Base-by-base conservation (phyloP, 176 grass and related monocot genomes). In the Luzula sylvatica region DNA sequence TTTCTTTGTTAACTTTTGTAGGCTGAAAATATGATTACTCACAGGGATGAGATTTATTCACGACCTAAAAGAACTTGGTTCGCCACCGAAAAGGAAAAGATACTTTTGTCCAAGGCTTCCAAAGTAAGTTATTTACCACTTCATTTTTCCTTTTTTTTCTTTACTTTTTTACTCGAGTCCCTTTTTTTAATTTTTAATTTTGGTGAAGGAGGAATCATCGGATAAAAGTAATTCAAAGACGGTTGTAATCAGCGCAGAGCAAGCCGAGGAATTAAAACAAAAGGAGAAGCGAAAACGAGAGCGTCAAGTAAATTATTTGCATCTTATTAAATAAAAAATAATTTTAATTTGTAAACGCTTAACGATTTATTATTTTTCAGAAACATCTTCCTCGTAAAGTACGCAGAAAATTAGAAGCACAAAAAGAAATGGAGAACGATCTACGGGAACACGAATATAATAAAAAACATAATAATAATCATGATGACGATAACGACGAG, bases 21-120 rank as follows among this genome's bases (percentile, higher is more conserved):
- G 89, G 84, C 72, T 32, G 84, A 86, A 82, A 96, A 96, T 72
- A 82, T 96, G 84, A 89, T 96, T 44, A 75, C 75, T 58, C 84
- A 89, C 51, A 89, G 67, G 77, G 84, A 96, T 35, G 81, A 89
- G 47, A 96, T 96, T 64, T 96, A 82, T 63, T 86, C 90, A 15
- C 78, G 84, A 2, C 90, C 90, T 25, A 86, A 89, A 70, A 82
- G 72, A 77, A 96, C 84, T 7, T 96, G 90, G 90, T 86, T 86
- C 85, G 57, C 81, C 19, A 86, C 84, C 61, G 90, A 89, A 59
- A 89, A 59, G 56, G 90, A 96, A 70, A 96, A 96, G 58, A 89
- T 79, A 28, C 70, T 67, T 71, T 74, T 96, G 52, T 77, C 84
- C 21, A 79, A 88, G 23, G 80, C 78, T 39, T 42, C 90, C n/a